Conservation (phyloP, 768 basidiomycete genomes). For the Amanita fuliginea region DNA sequence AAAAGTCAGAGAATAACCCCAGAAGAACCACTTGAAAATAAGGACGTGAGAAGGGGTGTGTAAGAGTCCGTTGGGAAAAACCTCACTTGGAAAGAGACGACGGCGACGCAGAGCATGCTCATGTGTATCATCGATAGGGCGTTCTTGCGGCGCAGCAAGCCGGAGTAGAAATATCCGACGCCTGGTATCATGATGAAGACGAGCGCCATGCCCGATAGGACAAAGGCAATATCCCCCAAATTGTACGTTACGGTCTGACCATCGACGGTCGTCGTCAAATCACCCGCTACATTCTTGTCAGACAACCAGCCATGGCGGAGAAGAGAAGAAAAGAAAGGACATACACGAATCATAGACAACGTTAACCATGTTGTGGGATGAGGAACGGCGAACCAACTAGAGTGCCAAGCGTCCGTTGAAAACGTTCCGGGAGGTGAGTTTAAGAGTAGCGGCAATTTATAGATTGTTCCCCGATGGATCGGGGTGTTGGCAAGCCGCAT, state of each 20-base stretch:
- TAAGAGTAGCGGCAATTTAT: neutral
- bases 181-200: conserved; percentile 83
- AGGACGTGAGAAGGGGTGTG: neutral
- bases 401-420: neutral
- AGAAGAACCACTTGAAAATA: conserved; percentile 78
- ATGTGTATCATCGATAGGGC: conserved; percentile 86
- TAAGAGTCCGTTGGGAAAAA: neutral
- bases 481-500: too few relatives aligned
- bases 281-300: conserved; percentile 24
- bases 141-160: conserved; percentile 85
- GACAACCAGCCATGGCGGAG: too few relatives aligned
- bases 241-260: conserved; percentile 29
- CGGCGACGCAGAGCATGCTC: conserved; percentile 63
- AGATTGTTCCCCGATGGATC: neutral
- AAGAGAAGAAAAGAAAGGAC: neutral
- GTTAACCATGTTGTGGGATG: conserved; percentile 1
- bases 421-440: neutral
- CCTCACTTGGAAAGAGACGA: conserved; percentile 76
- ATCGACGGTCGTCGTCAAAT: conserved; percentile 21
- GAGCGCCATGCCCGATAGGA: conserved; percentile 63
- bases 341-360: conserved; percentile 1
- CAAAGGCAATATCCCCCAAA: conserved; percentile 42
- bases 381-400: neutral
- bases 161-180: conserved; percentile 85
- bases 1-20: conserved; percentile 92